A percentile compares a stretch with the other conserved stretches of the same genome.
Conservation (phyloP, 192 early-diverging fungal species). For the Lobulomyces angularis region DNA sequence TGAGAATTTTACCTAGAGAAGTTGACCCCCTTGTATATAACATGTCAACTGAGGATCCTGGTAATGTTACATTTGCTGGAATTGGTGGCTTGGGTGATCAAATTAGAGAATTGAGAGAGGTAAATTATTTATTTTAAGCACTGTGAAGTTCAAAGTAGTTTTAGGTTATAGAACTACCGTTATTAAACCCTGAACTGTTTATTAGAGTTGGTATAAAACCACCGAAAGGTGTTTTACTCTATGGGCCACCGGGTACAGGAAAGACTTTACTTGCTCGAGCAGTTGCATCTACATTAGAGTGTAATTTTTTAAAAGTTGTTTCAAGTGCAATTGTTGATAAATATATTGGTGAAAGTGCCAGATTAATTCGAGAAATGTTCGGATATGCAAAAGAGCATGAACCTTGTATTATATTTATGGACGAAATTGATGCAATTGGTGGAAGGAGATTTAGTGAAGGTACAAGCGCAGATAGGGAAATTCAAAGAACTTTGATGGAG, state of each 20-base stretch:
- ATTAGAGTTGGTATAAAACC: slow-evolving; percentile 95
- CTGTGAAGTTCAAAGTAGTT: background rate
- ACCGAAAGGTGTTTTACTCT: slow-evolving; percentile 94
- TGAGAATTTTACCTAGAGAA: slow-evolving; percentile 94
- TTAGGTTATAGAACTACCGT: slow-evolving; percentile 90
- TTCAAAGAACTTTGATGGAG: slow-evolving; percentile 98
- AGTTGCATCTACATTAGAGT: slow-evolving; percentile 91
- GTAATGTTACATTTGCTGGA: slow-evolving; percentile 86
- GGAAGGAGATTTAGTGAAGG: slow-evolving; percentile 96
- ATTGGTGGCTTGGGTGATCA: slow-evolving; percentile 93
- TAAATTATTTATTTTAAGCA: slow-evolving; percentile 10
- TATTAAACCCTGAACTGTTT: slow-evolving; percentile 98
- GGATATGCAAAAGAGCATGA: slow-evolving; percentile 97
- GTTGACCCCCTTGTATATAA: slow-evolving; percentile 99
- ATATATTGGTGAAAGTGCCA: slow-evolving; percentile 97
- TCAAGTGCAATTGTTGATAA: slow-evolving; percentile 99
- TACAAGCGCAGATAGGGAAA: slow-evolving; percentile 98
- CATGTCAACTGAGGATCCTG: slow-evolving; percentile 97
- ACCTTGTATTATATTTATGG: slow-evolving; percentile 99
- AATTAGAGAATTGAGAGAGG: slow-evolving; percentile 93
- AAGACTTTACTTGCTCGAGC: slow-evolving; percentile 96
- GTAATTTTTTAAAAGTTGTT: slow-evolving; percentile 97
- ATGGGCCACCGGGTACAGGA: slow-evolving; percentile 94
- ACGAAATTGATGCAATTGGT: slow-evolving; percentile 99
- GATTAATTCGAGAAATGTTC: slow-evolving; percentile 98